These are phyloP conservation scores for Aureoboletus auriporus DNA, from an alignment of 768 basidiomycete genomes.

Conservation along the genomic window DNA sequence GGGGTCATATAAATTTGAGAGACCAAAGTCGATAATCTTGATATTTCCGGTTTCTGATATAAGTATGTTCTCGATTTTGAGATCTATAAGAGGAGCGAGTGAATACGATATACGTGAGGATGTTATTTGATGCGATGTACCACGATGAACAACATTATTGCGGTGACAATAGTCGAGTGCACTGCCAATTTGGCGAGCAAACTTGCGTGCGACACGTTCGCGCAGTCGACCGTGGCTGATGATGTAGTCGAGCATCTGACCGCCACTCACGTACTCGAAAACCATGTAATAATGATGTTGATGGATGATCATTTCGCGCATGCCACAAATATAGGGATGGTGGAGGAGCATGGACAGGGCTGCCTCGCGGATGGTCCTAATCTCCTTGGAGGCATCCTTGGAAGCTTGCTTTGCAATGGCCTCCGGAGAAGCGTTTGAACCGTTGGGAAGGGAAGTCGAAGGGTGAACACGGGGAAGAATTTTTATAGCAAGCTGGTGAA, in stretches of 20 bases:
- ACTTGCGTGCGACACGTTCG: constrained; percentile 94
- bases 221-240: constrained; percentile 95
- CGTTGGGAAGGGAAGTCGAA: constrained; percentile 46
- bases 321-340: constrained; percentile 98
- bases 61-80: constrained; percentile 99
- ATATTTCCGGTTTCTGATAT: constrained; percentile 98
- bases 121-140: constrained; percentile 32
- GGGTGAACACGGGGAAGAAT: constrained; percentile 88
- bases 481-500: constrained; percentile 88
- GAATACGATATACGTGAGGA: constrained; percentile 3
- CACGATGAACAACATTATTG: constrained; percentile 96
- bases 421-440: constrained; percentile 44
- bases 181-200: constrained; percentile 94
- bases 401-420: constrained; percentile 73
- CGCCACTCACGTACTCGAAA: constrained; percentile 97
- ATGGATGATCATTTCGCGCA: constrained; percentile 98
- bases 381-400: constrained; percentile 94
- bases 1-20: constrained; percentile 94
- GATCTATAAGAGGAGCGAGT: constrained; percentile 42
- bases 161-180: constrained; percentile 96
- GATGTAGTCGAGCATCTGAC: constrained; percentile 99
- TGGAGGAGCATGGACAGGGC: constrained; percentile 93
- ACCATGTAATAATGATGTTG: constrained; percentile 99
- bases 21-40: constrained; percentile 99
- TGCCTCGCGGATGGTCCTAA: constrained; percentile 92